A percentile compares a stretch with the other conserved stretches of the same genome.
Conservation (phyloP, 257 asterid genomes). For the Solanum pinnatisectum region DNA sequence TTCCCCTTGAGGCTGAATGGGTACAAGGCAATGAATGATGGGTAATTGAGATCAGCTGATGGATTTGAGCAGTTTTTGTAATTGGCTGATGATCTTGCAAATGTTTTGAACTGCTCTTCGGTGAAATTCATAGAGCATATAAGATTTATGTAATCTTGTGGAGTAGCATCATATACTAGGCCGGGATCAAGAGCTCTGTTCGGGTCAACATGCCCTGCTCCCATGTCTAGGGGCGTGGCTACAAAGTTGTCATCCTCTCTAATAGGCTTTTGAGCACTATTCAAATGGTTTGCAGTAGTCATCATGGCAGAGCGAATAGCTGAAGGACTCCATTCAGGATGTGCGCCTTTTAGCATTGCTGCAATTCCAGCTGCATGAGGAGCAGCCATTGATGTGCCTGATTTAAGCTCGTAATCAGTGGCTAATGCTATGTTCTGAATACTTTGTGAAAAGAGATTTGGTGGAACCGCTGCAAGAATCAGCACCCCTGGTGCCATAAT, state of each 20-base stretch:
- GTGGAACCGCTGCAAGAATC: neutral
- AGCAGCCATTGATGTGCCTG: neutral
- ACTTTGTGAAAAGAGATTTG: neutral
- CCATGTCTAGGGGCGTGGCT: neutral
- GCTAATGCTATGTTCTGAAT: neutral
- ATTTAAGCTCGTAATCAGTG: neutral
- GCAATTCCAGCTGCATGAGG: neutral
- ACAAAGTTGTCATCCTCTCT: neutral
- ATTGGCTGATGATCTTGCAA: neutral
- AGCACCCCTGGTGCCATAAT: conserved; percentile 1
- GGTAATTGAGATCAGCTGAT: conserved; percentile 10
- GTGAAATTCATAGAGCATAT: neutral
- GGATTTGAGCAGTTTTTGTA: conserved; percentile 1
- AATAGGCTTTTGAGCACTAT: neutral
- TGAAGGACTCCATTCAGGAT: neutral
- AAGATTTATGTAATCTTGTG: neutral
- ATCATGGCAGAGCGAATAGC: neutral
- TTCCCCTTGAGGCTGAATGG: neutral
- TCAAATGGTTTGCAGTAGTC: neutral
- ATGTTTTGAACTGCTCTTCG: neutral
- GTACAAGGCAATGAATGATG: conserved; percentile 2
- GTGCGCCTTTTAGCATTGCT: neutral
- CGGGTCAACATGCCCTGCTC: neutral
- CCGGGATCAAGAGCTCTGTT: neutral
- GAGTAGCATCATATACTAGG: neutral